phyloP scores from a whole-genome alignment of 2,329 filamentous ascomycete species.

The Pseudocercospora eumusae region DNA sequence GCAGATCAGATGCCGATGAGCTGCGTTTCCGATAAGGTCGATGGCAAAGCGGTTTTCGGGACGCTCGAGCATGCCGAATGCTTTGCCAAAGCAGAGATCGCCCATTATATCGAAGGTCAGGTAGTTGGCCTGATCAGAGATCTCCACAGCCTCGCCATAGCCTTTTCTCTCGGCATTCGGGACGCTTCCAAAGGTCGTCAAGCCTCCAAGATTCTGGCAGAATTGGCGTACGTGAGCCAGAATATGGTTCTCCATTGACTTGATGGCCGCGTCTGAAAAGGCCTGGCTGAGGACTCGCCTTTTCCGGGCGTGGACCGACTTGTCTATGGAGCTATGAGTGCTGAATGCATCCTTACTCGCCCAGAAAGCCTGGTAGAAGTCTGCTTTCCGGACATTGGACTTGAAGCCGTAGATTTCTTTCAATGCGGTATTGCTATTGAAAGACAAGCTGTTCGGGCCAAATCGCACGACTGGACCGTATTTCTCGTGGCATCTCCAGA shows the following conservation, averaged over 20 bases:
- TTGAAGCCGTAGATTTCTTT: constrained; percentile 54
- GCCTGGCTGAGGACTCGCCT: constrained; percentile 50
- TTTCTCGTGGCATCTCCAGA: constrained; percentile 62
- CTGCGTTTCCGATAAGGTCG: constrained; percentile 29
- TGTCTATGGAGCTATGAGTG: constrained; percentile 51
- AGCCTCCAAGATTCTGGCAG: constrained; percentile 37
- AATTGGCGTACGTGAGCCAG: constrained; percentile 47
- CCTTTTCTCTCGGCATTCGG: constrained; percentile 30
- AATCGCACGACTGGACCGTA: constrained; percentile 75
- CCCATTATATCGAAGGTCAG: constrained; percentile 54
- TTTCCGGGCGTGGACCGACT: constrained; percentile 50
- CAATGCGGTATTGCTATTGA: constrained; percentile 71
- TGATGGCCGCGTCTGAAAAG: constrained; percentile 50
- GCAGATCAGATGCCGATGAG: constrained; percentile 39
- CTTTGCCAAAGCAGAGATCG: constrained; percentile 48
- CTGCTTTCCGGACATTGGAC: constrained; percentile 52
- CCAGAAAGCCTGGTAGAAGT: constrained; percentile 53
- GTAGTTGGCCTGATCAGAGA: constrained; percentile 47
- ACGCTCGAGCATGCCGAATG: constrained; percentile 48
- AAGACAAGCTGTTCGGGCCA: constrained; percentile 73
- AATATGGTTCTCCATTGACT: constrained; percentile 50
- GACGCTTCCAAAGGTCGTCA: constrained; percentile 8
- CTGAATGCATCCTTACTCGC: constrained; percentile 46
- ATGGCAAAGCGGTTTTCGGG: constrained; percentile 39
- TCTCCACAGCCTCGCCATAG: constrained; percentile 49